Conservation (phyloP, 805 yeast genomes). For the Ogataea nakhonphanomensis region DNA sequence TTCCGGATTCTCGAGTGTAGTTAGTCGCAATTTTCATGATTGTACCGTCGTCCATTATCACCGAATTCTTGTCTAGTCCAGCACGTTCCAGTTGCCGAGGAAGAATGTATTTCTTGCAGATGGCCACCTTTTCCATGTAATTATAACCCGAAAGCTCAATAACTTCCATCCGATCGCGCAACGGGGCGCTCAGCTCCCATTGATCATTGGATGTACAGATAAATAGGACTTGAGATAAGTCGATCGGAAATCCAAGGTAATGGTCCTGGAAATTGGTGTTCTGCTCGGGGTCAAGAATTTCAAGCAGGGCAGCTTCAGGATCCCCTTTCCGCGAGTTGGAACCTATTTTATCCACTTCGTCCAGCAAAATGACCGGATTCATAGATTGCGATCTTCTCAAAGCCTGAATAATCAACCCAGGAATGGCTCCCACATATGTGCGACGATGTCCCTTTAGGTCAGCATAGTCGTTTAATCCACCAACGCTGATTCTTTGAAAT, state of each 20-base stretch:
- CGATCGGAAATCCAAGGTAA: conserved; percentile 81
- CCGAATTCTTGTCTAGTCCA: conserved; percentile 49
- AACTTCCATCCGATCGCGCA: conserved; percentile 80
- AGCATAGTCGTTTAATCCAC: conserved; percentile 86
- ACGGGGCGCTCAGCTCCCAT: conserved; percentile 66
- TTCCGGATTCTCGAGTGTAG: conserved; percentile 86
- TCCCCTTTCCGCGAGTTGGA: conserved; percentile 51
- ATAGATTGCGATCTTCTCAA: conserved; percentile 69
- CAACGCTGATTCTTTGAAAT: conserved; percentile 77
- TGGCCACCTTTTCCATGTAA: conserved; percentile 68
- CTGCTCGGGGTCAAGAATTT: conserved; percentile 89
- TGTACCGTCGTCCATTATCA: conserved; percentile 49
- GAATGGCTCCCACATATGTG: conserved; percentile 91
- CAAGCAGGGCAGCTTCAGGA: conserved; percentile 85
- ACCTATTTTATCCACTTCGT: conserved; percentile 72
- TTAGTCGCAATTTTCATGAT: conserved; percentile 59
- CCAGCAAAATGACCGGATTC: conserved; percentile 81
- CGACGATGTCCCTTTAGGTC: conserved; percentile 89
- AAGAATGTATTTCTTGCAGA: conserved; percentile 63
- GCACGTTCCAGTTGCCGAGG: conserved; percentile 73
- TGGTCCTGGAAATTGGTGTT: conserved; percentile 75
- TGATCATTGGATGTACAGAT: conserved; percentile 85
- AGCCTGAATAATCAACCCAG: conserved; percentile 77
- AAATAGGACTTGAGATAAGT: conserved; percentile 74
- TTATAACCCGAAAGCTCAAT: conserved; percentile 79